Evolutionary conservation across 306 rosid species (phyloP), one percentile per base, ranked within the genome.

Genomic region (Purshia tridentata): DNA sequence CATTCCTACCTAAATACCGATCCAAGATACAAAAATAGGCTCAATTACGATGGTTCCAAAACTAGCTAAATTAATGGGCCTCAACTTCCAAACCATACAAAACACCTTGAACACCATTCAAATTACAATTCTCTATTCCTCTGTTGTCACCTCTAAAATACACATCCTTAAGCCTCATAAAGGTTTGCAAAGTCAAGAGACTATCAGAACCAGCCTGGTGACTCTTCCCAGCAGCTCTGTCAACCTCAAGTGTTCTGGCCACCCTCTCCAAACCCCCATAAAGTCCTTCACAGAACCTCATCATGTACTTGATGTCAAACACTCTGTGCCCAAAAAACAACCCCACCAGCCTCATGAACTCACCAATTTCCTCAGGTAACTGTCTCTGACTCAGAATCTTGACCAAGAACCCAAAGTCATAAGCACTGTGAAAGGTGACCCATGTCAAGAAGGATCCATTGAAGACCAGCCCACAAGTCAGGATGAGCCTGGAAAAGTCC

Each of bases 191-290:
- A 41, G 74, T 70, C 74, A 70, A 18, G 1, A 70, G 63, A 54
- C 74, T 54, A 54, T 70, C 74, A 42, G 44, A 70, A 16, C 53
- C 65, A 15, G 65, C 74, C 53, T 54, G 74, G 39, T 70, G 74
- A 41, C 64, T 70, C 74, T 70, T 54, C 15, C 52, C 65, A 1
- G 15, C 42, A 41, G 1, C 53, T 19, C 75, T 65, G 20, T 39
- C 15, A 44, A 70, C 35, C 54, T 42, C n/a, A 11, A 70, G 55
- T 8, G 13, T 42, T 8, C 44, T 10, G 5, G 52, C 75, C 65
- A 70, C 54, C 4, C 18, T 70, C 19, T 56, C 64, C 48, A 70
- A 56, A 13, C 75, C 55, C 4, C 75, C 75, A 22, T 56, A 1
- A 12, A 70, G 18, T 37, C 13, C 49, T 11, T 9, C 16, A 56